Evolutionary conservation across 805 yeast genomes (phyloP), one percentile per base, ranked within the genome.

Genomic region (Candida multigemmis): DNA sequence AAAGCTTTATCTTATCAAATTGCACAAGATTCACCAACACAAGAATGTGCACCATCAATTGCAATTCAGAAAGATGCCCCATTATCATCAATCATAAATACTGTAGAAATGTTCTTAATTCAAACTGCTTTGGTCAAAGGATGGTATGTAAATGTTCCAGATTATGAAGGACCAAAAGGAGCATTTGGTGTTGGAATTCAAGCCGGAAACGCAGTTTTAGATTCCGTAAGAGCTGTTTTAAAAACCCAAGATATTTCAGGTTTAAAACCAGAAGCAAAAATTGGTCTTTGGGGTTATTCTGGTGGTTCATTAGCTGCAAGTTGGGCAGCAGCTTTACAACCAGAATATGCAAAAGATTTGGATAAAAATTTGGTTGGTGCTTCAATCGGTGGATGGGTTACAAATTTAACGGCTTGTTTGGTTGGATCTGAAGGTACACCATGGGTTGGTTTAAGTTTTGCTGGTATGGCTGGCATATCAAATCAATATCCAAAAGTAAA

Each of bases 251-350:
- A 41, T 13, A 24, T 24, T 3, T 41, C 50, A 1, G 44, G 44
- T 3, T 25, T 44, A 11, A 23, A 31, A 3, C 11, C 24, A 11
- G 37, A 38, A 23, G 46, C 46, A 5, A 27, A 38, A 20, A 33
- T 37, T 1, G 34, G 25, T 4, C 13, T 56, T 22, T 52, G 53
- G 53, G 64, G 64, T 1, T 56, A 46, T 28, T 49, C 57, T 10
- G 64, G 62, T 9, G 62, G 60, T 6, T 40, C 56, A 0, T 28
- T 53, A 14, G 54, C 62, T 7, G 29, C 51, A n/a, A 45, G 51
- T 5, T 56, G 64, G 64, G 59, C 58, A 5, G 47, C 53, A 2
- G 45, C 46, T 7, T 31, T 52, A 14, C 56, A 48, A 26, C 57
- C 59, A 4, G 23, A 29, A 2, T 56, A 56, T 27, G 60, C 60